Conservation (phyloP, 2,329 filamentous ascomycete species). For the Macrophomina pseudophaseolina region DNA sequence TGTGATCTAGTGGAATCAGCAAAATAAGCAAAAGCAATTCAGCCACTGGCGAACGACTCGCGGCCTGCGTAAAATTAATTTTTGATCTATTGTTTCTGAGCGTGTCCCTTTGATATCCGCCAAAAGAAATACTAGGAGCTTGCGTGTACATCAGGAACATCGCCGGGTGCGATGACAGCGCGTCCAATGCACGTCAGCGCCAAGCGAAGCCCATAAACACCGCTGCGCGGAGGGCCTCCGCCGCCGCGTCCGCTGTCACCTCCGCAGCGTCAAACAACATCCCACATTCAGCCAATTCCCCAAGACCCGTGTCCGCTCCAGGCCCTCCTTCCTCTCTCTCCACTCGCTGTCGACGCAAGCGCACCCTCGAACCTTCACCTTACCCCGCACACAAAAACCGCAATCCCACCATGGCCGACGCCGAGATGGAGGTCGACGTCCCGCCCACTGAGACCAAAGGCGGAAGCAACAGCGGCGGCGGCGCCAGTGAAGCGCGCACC, state of each 20-base stretch:
- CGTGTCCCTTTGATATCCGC: background rate
- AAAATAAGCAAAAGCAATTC: constrained; percentile 7
- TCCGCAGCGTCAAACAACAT: background rate
- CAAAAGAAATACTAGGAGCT: background rate
- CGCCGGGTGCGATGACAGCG: constrained; percentile 11
- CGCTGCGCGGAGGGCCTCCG: background rate
- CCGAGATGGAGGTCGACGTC: constrained; percentile 24
- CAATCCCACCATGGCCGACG: constrained; percentile 18
- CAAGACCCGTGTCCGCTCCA: background rate
- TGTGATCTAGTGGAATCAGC: background rate
- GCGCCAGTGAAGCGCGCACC: constrained; percentile 67
- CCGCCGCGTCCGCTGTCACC: constrained; percentile 4
- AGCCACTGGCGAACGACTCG: background rate
- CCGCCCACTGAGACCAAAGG: background rate
- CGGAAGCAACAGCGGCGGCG: background rate
- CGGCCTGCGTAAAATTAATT: background rate
- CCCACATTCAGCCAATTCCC: background rate
- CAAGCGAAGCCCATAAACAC: constrained; percentile 22
- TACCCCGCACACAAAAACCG: background rate
- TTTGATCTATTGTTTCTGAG: background rate
- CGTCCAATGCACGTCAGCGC: background rate
- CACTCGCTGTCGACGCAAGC: background rate
- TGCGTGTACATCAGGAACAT: background rate
- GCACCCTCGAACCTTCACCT: too few relatives aligned
- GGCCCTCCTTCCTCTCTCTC: background rate